Evolutionary conservation across 352 stramenopile species (phyloP), one percentile per base, ranked within the genome.

Genomic region (Phytophthora megakarya): DNA sequence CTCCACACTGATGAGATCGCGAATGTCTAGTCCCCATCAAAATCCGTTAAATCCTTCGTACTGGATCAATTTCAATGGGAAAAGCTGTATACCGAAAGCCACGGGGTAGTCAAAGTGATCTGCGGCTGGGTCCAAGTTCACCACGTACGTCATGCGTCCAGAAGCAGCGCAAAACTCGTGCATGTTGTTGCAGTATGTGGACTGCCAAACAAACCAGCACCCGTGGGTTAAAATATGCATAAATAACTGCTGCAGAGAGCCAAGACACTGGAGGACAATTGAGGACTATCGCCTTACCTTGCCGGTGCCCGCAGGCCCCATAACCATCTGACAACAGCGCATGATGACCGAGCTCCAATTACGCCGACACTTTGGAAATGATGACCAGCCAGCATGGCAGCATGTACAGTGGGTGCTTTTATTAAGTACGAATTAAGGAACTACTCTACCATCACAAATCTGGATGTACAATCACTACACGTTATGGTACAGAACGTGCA

Each of bases 51-150:
- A 30, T 37, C 12, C 38, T 33, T 61, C 53, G 35, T 45, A 59
- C 40, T 47, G 39, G 11, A 15, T 23, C 21, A 51, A 55, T 25
- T 30, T 54, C n/a, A 65, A 56, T 65, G n/a, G 6, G n/a, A 60
- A 45, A 51, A 16, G 13, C 19, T 7, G 71, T 66, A 64, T 78
- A 92, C 94, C 92, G 50, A 98, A 95, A 1, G 86, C 86, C 21
- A 96, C 81, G 12, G 79, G 81, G 64, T 97, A 98, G 16, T 96
- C 89, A 45, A 96, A 88, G 65, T 93, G 75, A 43, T 98, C 89
- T 18, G 93, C 92, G 3, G 97, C 97, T 21, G 97, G 97, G 80
- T 99, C 97, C 61, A 99, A 70, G 80, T 99, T 99, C 39, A 99
- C 92, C 19, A 99, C 93, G 60, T 95, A 97, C 64, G 85, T 97